These are phyloP conservation scores for Fusarium austroafricanum DNA, from an alignment of 2,329 filamentous ascomycete species.

Conservation along the genomic window DNA sequence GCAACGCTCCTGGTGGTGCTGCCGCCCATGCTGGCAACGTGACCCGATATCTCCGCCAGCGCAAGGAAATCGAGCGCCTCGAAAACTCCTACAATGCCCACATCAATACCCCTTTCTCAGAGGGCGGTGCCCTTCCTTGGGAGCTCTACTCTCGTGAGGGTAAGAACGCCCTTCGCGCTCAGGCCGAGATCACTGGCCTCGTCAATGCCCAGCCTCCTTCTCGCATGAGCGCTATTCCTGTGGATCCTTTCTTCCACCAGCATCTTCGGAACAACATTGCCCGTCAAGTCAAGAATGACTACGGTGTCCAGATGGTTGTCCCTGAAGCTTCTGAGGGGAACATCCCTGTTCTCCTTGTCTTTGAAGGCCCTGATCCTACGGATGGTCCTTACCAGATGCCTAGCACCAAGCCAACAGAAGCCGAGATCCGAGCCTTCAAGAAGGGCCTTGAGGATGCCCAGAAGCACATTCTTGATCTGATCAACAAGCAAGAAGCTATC, in stretches of 20 bases:
- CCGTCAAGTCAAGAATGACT: slow-evolving; percentile 72
- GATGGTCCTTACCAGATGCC: slow-evolving; percentile 65
- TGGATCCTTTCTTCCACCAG: slow-evolving; percentile 84
- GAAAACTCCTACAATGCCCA: slow-evolving; percentile 85
- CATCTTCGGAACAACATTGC: slow-evolving; percentile 75
- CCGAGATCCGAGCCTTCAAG: slow-evolving; percentile 65
- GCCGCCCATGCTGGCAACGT: slow-evolving; percentile 85
- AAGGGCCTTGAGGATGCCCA: slow-evolving; percentile 66
- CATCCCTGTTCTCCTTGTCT: slow-evolving; percentile 77
- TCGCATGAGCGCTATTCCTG: slow-evolving; percentile 72
- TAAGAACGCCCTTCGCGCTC: slow-evolving; percentile 82
- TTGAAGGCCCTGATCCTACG: slow-evolving; percentile 70
- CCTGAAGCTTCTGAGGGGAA: slow-evolving; percentile 71
- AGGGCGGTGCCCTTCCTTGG: slow-evolving; percentile 80
- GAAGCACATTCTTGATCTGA: slow-evolving; percentile 67
- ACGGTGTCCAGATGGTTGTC: slow-evolving; percentile 79
- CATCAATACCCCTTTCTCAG: slow-evolving; percentile 81
- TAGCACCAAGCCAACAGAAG: slow-evolving; percentile 62
- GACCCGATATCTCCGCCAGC: slow-evolving; percentile 86
- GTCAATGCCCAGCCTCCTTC: slow-evolving; percentile 79
- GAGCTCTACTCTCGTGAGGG: slow-evolving; percentile 88
- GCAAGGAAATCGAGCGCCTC: slow-evolving; percentile 83
- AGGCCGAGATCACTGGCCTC: slow-evolving; percentile 79
- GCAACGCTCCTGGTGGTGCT: slow-evolving; percentile 76
- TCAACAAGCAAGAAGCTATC: slow-evolving; percentile 69